Evolutionary conservation across 768 basidiomycete genomes (phyloP).

Genomic region (Tulasnella calospora): DNA sequence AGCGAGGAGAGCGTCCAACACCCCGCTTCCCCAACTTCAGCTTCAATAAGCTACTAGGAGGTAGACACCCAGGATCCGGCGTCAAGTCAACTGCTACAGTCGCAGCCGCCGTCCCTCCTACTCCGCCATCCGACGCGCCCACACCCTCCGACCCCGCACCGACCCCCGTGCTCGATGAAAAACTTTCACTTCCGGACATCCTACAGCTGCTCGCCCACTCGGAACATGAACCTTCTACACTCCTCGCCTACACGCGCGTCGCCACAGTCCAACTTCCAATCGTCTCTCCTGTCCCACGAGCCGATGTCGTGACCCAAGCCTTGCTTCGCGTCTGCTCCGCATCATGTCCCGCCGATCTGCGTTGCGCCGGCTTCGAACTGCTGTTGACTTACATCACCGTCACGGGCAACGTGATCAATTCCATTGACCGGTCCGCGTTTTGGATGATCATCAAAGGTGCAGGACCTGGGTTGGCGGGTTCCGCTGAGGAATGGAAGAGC

Average conservation of each 20-base stretch:
- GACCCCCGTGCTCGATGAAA: neutral
- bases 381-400: slow-evolving; percentile 19
- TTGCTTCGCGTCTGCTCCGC: slow-evolving; percentile 15
- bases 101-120: neutral
- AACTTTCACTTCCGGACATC: slow-evolving; percentile 18
- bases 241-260: slow-evolving; percentile 12
- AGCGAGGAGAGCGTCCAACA: slow-evolving; percentile 12
- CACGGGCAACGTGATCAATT: neutral
- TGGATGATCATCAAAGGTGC: slow-evolving; percentile 22
- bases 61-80: neutral
- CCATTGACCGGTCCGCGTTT: slow-evolving; percentile 22
- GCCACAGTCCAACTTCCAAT: slow-evolving; percentile 8
- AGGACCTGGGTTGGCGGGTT: neutral
- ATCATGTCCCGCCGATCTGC: slow-evolving; percentile 14
- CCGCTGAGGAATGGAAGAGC: slow-evolving; percentile 13
- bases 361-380: slow-evolving; percentile 18
- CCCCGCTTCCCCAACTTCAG: slow-evolving; percentile 21
- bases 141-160: neutral
- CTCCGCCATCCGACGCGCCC: slow-evolving; percentile 11
- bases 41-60: slow-evolving; percentile 14
- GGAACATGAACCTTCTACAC: neutral
- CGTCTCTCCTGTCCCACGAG: slow-evolving; percentile 16
- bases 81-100: neutral
- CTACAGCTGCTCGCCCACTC: slow-evolving; percentile 10
- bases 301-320: slow-evolving; percentile 18